Conservation (phyloP, 345 rosid species). For the Gossypium bickii region DNA sequence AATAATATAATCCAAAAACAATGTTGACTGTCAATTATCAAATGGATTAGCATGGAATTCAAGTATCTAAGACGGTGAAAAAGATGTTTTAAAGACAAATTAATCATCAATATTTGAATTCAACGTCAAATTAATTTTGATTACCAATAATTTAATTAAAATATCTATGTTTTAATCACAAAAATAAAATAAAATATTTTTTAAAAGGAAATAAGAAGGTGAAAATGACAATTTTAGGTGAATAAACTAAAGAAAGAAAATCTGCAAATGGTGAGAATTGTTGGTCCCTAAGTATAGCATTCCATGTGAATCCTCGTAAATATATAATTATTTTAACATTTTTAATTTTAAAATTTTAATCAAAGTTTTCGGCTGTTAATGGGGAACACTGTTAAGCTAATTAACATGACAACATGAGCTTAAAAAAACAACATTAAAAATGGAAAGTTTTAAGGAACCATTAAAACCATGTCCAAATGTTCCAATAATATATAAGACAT, state of each 20-base stretch:
- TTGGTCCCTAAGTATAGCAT: slow-evolving; percentile 13
- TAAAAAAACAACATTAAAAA: background rate
- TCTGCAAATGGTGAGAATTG: background rate
- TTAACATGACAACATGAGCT: background rate
- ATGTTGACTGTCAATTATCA: background rate
- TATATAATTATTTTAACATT: background rate
- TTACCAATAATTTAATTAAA: too few relatives aligned
- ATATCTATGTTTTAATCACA: background rate
- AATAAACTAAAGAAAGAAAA: background rate
- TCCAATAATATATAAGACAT: background rate
- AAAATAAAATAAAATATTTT: too few relatives aligned
- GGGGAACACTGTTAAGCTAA: background rate
- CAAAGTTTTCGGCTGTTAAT: slow-evolving; percentile 11
- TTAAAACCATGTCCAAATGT: background rate
- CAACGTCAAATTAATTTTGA: too few relatives aligned
- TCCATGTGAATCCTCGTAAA: slow-evolving; percentile 16
- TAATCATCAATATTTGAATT: background rate
- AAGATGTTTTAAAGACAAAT: background rate
- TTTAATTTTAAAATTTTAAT: background rate
- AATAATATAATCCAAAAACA: background rate
- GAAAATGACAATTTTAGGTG: background rate
- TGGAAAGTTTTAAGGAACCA: background rate
- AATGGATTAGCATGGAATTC: background rate
- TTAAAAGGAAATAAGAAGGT: too few relatives aligned
- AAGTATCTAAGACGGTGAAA: background rate